These are phyloP conservation scores for Cryptococcus maquisensis DNA, from an alignment of 1,284 basidiomycete species.

Conservation along the genomic window DNA sequence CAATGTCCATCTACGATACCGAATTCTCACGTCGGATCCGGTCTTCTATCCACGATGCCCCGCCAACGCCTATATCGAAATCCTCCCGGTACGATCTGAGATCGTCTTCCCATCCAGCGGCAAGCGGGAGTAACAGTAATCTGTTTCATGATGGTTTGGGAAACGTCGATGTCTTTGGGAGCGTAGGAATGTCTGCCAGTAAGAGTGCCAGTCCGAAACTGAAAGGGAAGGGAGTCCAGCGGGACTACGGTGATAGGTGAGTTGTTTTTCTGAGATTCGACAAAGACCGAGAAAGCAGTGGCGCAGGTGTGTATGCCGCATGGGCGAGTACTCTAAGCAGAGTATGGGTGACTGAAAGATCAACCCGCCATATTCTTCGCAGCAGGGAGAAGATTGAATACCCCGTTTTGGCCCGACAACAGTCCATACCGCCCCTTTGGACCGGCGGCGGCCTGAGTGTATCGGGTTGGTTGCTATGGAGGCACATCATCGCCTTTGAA, in stretches of 20 bases:
- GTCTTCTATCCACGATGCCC: constrained; percentile 13
- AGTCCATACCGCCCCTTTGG: too few species aligned
- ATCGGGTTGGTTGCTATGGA: too few species aligned
- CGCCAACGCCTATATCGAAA: constrained; percentile 7
- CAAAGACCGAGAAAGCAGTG: too few species aligned
- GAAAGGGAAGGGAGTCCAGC: constrained; percentile 32
- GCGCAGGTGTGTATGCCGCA: not conserved
- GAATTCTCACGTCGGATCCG: constrained; percentile 37
- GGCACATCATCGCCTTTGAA: too few species aligned
- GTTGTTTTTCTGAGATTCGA: constrained; percentile 9
- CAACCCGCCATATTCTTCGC: too few species aligned
- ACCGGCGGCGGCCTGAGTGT: too few species aligned
- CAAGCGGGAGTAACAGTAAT: not conserved
- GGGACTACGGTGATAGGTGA: constrained; percentile 49
- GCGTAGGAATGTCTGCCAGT: constrained; percentile 19
- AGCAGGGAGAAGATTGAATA: too few species aligned
- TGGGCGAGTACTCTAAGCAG: not conserved
- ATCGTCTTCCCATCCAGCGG: not conserved
- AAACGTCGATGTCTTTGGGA: constrained; percentile 37
- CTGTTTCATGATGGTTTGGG: not conserved
- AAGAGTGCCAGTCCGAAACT: constrained; percentile 24
- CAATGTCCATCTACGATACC: constrained; percentile 36
- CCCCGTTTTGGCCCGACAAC: too few species aligned
- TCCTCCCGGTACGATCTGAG: constrained; percentile 11
- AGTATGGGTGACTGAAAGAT: too few species aligned